phyloP scores from a whole-genome alignment of 1,284 basidiomycete species.

The Xerocomus amazonicus region DNA sequence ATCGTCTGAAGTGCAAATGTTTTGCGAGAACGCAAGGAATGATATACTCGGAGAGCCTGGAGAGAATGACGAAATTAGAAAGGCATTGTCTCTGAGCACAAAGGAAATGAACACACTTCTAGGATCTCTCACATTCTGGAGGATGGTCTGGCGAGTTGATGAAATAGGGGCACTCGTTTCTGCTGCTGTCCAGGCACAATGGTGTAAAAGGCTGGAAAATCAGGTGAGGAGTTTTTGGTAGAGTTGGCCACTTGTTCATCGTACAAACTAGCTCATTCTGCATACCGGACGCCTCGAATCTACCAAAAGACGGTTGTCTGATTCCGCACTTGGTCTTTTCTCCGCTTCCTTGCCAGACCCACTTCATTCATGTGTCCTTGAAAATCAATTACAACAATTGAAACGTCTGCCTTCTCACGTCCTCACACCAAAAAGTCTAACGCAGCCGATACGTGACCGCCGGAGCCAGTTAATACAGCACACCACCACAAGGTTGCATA shows the following conservation, averaged over 20 bases:
- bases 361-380: conserved; percentile 63
- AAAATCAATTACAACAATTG: conserved; percentile 64
- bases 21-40: conserved; percentile 30
- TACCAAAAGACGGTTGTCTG: conserved; percentile 48
- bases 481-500: conserved; percentile 62
- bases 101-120: conserved; percentile 52
- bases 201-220: conserved; percentile 65
- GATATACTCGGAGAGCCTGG: conserved; percentile 38
- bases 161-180: conserved; percentile 62
- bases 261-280: conserved; percentile 53
- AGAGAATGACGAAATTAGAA: conserved; percentile 41
- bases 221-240: conserved; percentile 43
- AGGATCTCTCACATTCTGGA: conserved; percentile 62
- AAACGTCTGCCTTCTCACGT: conserved; percentile 45
- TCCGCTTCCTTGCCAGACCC: conserved; percentile 32
- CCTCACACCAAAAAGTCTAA: conserved; percentile 51
- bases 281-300: conserved; percentile 66
- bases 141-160: conserved; percentile 64
- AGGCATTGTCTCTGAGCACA: conserved; percentile 47
- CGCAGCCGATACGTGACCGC: conserved; percentile 53
- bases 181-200: conserved; percentile 49
- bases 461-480: conserved; percentile 55
- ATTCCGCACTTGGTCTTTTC: conserved; percentile 41
- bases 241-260: neutral
- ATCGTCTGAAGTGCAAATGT: conserved; percentile 33